Conservation (phyloP, 352 stramenopile species). For the Plasmopara muralis region DNA sequence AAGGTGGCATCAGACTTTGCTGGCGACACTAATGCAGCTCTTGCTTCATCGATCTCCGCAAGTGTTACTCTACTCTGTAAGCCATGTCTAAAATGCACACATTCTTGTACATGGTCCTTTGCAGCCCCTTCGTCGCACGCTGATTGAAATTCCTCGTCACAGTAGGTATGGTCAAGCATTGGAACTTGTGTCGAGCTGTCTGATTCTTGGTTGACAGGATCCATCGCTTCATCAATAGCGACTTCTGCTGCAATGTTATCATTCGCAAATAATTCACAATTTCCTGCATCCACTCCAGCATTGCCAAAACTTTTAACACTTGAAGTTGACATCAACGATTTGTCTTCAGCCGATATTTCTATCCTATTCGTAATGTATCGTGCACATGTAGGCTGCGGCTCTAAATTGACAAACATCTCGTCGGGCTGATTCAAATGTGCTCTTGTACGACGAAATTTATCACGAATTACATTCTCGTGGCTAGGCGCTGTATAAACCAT, state of each 20-base stretch:
- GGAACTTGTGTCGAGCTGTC: not conserved
- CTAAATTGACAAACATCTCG: conserved; percentile 9
- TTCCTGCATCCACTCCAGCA: conserved; percentile 1
- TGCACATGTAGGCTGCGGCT: conserved; percentile 3
- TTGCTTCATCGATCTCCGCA: not conserved
- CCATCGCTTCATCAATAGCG: not conserved
- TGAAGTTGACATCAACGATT: conserved; percentile 2
- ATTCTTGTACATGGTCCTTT: conserved; percentile 4
- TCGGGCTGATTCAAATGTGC: conserved; percentile 11
- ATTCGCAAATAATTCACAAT: not conserved
- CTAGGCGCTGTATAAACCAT: conserved; percentile 5
- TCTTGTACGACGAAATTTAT: conserved; percentile 1
- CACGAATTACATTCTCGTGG: conserved; percentile 6
- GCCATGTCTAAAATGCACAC: not conserved
- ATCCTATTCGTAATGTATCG: conserved; percentile 2
- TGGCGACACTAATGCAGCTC: not conserved
- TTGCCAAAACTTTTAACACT: conserved; percentile 8
- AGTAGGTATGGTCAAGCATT: conserved; percentile 2
- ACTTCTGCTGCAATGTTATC: conserved; percentile 1
- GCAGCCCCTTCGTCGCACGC: not conserved
- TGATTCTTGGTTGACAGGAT: not conserved
- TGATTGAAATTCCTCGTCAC: not conserved
- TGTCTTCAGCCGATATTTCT: conserved; percentile 9
- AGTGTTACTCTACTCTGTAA: conserved; percentile 7
- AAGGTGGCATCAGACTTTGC: not conserved